Conservation (phyloP, 768 basidiomycete genomes). For the Termitomyces sp. region DNA sequence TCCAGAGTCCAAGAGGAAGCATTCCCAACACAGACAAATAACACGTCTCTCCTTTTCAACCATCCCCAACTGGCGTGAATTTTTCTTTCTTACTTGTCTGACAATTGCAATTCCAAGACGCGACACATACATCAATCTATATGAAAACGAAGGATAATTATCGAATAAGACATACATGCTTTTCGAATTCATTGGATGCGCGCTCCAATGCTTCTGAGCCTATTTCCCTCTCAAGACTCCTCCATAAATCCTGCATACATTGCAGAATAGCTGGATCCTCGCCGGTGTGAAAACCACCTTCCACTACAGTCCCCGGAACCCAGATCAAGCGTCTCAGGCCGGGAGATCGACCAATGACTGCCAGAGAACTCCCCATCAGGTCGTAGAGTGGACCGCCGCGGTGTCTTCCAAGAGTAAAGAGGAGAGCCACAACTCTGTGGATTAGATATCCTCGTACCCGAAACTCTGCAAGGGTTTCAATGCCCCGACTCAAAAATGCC, state of each 20-base stretch:
- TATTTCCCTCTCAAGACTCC: neutral
- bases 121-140: no score
- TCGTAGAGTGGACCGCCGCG: neutral
- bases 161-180: neutral
- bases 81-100: no score
- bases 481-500: neutral
- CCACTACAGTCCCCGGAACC: neutral
- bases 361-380: neutral
- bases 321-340: neutral
- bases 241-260: neutral
- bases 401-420: neutral
- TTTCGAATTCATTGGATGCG: neutral
- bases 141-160: no score
- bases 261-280: neutral
- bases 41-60: conserved; percentile 1
- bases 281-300: neutral
- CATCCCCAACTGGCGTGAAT: no score
- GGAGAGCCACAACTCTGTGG: neutral
- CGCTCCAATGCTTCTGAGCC: neutral
- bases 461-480: neutral
- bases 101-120: no score
- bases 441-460: neutral
- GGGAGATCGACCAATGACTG: neutral
- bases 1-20: neutral
- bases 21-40: conserved; percentile 4